Evolutionary conservation across 2,329 filamentous ascomycete species (phyloP), one percentile per base, ranked within the genome.

Genomic region (Fusarium newnesense): DNA sequence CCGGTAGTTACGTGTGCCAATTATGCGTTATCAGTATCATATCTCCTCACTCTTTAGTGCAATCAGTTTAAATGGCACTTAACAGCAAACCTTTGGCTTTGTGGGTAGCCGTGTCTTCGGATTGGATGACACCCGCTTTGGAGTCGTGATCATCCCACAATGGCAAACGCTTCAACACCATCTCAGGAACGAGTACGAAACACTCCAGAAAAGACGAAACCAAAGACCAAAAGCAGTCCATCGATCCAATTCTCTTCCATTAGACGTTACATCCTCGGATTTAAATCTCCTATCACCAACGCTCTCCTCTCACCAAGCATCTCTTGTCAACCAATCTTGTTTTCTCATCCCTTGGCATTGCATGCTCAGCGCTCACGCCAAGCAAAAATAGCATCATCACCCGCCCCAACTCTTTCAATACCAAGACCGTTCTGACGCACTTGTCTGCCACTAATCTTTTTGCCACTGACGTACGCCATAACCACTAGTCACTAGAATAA

Each of bases 301-400:
- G 9, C 43, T 24, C 4, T 13, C 19, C 19, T 30, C 44, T 19
- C 19, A 49, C 28, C 32, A 15, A 52, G 30, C n/a, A 24, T 37
- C 24, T 7, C 40, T 36, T 30, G 18, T 24, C 34, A 19, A 9
- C 64, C 56, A 68, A 69, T 68, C 66, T 43, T 62, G 66, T 63
- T 68, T 68, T 34, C 24, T 39, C 43, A 7, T 7, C 49, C 7
- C 66, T 68, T 69, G 64, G 66, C 66, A 50, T 16, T 49, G 28
- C 62, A 37, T 67, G 49, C 37, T 60, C 64, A 52, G 42, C 37
- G 39, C 62, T 39, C 21, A 16, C 57, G 66, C 66, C 66, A 69
- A 68, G 66, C 66, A 68, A 68, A 54, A 44, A 56, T 42, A 63
- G 57, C 64, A 68, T 68, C 66, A 68, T 68, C 56, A 36, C 26